These are phyloP conservation scores for Passalora sequoiae DNA, from an alignment of 2,329 filamentous ascomycete species.

Conservation along the genomic window DNA sequence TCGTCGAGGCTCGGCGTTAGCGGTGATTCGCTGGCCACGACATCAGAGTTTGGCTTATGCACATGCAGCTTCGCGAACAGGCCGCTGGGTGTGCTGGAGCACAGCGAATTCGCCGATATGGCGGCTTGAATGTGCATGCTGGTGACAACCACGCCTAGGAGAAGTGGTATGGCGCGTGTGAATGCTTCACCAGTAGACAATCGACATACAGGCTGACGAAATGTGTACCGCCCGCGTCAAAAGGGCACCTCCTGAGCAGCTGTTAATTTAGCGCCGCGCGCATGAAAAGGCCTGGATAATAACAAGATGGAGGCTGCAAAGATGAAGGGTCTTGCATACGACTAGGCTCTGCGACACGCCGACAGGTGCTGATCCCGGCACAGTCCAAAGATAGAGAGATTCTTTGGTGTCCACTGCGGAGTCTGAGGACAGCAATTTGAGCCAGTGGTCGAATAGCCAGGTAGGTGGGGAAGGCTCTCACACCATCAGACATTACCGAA, in stretches of 20 bases:
- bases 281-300: too few relatives aligned
- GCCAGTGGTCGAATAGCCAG: not conserved
- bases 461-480: not conserved
- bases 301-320: not conserved
- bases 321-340: not conserved
- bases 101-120: slow-evolving; percentile 1
- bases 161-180: not conserved
- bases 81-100: too few relatives aligned
- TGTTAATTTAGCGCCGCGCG: not conserved
- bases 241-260: not conserved
- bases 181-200: not conserved
- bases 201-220: not conserved
- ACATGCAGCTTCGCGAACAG: slow-evolving; percentile 1
- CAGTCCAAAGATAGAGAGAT: not conserved
- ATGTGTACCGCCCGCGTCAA: not conserved
- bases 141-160: slow-evolving; percentile 1
- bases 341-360: not conserved
- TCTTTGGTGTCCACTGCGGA: not conserved
- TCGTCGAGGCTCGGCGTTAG: not conserved
- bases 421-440: not conserved
- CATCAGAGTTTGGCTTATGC: not conserved
- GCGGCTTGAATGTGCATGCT: not conserved
- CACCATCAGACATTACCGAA: not conserved
- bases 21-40: not conserved
- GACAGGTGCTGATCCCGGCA: not conserved